phyloP scores from a whole-genome alignment of 2,329 filamentous ascomycete species.

The Claviceps sp. region DNA sequence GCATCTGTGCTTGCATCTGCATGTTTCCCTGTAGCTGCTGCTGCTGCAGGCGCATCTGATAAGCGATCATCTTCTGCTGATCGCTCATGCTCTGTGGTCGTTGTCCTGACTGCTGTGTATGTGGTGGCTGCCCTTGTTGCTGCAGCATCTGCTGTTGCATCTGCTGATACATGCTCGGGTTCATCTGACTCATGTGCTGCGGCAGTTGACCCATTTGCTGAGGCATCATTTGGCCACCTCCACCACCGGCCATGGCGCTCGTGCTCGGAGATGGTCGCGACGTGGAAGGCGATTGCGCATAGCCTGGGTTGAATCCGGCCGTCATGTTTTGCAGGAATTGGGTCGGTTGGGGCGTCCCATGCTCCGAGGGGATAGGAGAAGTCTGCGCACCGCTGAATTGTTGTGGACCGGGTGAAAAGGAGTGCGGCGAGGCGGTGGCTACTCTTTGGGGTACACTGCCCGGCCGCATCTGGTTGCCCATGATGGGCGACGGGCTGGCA shows the following conservation, averaged over 20 bases:
- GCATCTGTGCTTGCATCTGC: conserved; percentile 39
- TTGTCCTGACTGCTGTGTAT: conserved; percentile 47
- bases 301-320: conserved; percentile 45
- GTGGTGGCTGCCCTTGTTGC: conserved; percentile 36
- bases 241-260: conserved; percentile 28
- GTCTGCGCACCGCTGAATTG: conserved; percentile 54
- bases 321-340: conserved; percentile 52
- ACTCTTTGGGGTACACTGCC: conserved; percentile 66
- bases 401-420: conserved; percentile 66
- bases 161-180: conserved; percentile 27
- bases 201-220: conserved; percentile 37
- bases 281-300: conserved; percentile 42
- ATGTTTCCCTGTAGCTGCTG: conserved; percentile 52
- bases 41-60: conserved; percentile 76
- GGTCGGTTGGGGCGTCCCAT: conserved; percentile 61
- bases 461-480: conserved; percentile 65
- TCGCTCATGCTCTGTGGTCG: conserved; percentile 32
- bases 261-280: conserved; percentile 41
- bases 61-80: conserved; percentile 60
- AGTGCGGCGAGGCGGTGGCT: conserved; percentile 83
- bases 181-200: conserved; percentile 32
- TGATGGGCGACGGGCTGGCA: conserved; percentile 84
- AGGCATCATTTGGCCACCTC: conserved; percentile 37
- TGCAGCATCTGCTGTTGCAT: conserved; percentile 28
- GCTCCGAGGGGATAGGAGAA: conserved; percentile 66